These are phyloP conservation scores for Pecoramyces ruminantium DNA, from an alignment of 192 early-diverging fungal genomes.

Conservation along the genomic window DNA sequence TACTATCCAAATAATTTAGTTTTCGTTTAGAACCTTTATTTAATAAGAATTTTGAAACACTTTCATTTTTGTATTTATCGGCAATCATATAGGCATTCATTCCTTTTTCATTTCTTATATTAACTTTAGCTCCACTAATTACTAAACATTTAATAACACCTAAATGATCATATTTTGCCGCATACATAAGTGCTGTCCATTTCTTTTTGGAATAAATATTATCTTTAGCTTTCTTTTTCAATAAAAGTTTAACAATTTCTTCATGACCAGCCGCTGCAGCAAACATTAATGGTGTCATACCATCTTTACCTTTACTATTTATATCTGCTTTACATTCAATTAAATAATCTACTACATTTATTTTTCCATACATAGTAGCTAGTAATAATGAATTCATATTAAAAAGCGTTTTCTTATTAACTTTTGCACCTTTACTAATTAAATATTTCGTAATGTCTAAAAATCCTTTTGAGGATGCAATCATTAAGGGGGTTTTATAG, in stretches of 20 bases:
- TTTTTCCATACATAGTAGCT: background rate
- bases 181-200: background rate
- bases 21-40: background rate
- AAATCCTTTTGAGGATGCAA: background rate
- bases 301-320: background rate
- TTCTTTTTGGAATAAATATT: background rate
- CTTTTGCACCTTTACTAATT: background rate
- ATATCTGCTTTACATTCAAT: background rate
- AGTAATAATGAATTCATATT: background rate
- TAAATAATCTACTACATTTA: background rate
- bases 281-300: background rate
- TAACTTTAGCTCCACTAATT: background rate
- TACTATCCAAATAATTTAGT: background rate
- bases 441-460: background rate
- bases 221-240: background rate
- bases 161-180: background rate
- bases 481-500: background rate
- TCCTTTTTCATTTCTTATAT: background rate
- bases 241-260: background rate
- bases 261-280: background rate
- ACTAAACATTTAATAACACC: background rate
- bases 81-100: background rate
- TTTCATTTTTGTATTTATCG: background rate
- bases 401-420: background rate
- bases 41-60: background rate